Evolutionary conservation across 164 flowering plant genomes (phyloP), one percentile per base, ranked within the genome.

Genomic region (Magnolia changhungtana): DNA sequence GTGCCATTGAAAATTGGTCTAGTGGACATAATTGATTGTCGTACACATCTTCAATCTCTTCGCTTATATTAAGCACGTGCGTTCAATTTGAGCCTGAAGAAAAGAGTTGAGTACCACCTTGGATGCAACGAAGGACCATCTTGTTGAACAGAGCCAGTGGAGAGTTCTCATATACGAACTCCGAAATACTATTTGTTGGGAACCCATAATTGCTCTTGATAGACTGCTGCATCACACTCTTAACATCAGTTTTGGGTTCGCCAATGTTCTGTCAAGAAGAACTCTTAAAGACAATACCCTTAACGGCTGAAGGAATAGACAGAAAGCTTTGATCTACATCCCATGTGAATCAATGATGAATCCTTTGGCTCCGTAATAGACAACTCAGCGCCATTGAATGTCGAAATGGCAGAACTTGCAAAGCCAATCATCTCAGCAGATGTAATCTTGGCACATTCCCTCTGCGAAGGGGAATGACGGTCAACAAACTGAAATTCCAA

Each of bases 221-320:
- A 74, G 89, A 88, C 49, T 85, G 85, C 49, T 67, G 89, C 55
- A 94, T 85, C 81, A 89, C 85, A 37, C 80, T 61, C 66, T 87
- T 86, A 63, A 94, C 88, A 84, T 96, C 99, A 66, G 79, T 86
- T 84, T 94, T 98, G 3, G 95, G 78, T 75, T 96, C 99, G 0
- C 86, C 24, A 79, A 94, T 80, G 76, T 92, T 96, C 82, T 96
- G 99, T 77, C 99, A 86, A 16, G 95, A 90, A 85, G 92, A 96
- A 84, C 98, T 89, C 83, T 94, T 98, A 79, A 94, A 96, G 70
- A 96, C 89, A 51, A 97, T 92, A 81, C 90, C 95, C 87, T 90
- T 96, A 50, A 90, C 90, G 1, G 89, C 85, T 58, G 87, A 72
- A 50, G 99, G 94, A 67, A 87, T 81, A 7, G 92, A 91, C 81